Conservation (phyloP, 306 rosid genomes). For the Lathyrus tuberosus region DNA sequence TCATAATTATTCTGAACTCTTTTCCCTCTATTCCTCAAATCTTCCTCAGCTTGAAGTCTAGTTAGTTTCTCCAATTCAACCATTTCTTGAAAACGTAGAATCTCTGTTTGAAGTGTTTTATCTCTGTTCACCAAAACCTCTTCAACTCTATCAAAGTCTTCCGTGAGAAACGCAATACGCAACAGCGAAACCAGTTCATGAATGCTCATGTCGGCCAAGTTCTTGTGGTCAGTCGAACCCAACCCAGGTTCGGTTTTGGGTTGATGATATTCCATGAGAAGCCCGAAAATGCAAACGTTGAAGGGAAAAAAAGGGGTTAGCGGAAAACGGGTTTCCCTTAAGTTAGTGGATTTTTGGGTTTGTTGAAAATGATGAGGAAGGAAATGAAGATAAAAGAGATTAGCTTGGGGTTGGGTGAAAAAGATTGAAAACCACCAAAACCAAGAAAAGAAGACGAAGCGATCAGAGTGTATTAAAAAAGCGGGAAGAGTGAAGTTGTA, state of each 20-base stretch:
- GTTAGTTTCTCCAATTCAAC: neutral
- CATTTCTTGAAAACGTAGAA: neutral
- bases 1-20: constrained; percentile 22
- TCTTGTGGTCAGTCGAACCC: neutral
- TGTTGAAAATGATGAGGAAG: no score
- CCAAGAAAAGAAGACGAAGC: no score
- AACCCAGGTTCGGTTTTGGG: constrained; percentile 1
- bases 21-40: constrained; percentile 32
- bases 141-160: neutral
- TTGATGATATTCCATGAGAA: neutral
- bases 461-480: no score
- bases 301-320: no score
- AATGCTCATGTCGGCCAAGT: neutral
- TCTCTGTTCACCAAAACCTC: neutral
- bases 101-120: neutral
- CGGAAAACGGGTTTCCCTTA: no score
- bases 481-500: no score
- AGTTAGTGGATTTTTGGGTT: no score
- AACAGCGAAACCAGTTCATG: neutral
- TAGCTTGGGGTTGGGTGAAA: no score
- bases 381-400: no score
- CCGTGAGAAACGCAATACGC: neutral
- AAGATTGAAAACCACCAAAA: no score
- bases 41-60: constrained; percentile 23
- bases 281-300: no score